Conservation (phyloP, 1,284 basidiomycete genomes). For the Ceratobasidium sp. region DNA sequence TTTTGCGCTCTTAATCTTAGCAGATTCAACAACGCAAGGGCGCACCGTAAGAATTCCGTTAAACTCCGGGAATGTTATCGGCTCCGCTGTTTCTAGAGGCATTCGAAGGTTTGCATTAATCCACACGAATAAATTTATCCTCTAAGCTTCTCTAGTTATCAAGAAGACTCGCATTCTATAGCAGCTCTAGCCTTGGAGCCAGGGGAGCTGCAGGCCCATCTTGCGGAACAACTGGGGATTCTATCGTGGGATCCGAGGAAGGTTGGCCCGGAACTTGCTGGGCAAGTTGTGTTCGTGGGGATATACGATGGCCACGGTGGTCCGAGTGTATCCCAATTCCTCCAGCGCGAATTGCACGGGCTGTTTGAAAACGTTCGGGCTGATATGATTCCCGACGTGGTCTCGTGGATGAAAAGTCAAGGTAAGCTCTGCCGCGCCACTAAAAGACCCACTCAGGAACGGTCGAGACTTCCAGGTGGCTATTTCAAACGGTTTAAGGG, state of each 20-base stretch:
- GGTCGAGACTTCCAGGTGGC: constrained; percentile 61
- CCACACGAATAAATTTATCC: constrained; percentile 11
- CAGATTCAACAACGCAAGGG: constrained; percentile 54
- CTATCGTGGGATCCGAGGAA: constrained; percentile 79
- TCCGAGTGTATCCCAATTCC: constrained; percentile 76
- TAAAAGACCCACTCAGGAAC: not conserved
- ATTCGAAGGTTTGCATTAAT: constrained; percentile 70
- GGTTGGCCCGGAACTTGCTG: constrained; percentile 69
- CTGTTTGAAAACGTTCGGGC: constrained; percentile 82
- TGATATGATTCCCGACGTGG: constrained; percentile 77
- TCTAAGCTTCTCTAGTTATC: constrained; percentile 63
- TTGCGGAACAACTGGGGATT: constrained; percentile 70
- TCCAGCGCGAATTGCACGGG: constrained; percentile 82
- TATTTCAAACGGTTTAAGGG: constrained; percentile 91
- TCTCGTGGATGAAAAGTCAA: constrained; percentile 78
- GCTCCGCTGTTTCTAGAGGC: constrained; percentile 80
- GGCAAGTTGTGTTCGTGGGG: constrained; percentile 87
- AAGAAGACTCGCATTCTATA: constrained; percentile 87
- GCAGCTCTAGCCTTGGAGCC: constrained; percentile 79
- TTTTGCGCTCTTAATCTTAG: not conserved
- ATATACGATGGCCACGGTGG: constrained; percentile 94
- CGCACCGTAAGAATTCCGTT: constrained; percentile 68
- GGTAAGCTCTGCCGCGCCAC: constrained; percentile 59
- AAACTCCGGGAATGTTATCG: constrained; percentile 72
- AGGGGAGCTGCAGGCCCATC: constrained; percentile 74